Evolutionary conservation across 306 rosid genomes (phyloP), one percentile per base, ranked within the genome.

Genomic region (Mucuna pruriens): DNA sequence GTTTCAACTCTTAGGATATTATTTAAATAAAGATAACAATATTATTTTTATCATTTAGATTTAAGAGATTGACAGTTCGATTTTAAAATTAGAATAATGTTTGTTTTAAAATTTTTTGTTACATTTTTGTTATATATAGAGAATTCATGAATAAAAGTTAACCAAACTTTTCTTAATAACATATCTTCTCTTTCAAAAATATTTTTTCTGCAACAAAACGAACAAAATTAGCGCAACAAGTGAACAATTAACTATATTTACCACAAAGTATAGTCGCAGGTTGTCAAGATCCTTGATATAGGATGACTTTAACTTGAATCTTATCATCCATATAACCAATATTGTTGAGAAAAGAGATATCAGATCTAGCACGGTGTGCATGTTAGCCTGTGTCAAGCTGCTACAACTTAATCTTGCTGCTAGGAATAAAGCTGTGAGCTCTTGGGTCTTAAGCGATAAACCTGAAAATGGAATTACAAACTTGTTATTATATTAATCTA

Each of bases 201-300:
- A n/a, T n/a, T n/a, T n/a, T n/a, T n/a, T n/a, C n/a, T n/a, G n/a
- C n/a, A n/a, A n/a, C n/a, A n/a, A n/a, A n/a, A n/a, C n/a, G n/a
- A n/a, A n/a, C n/a, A n/a, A 58, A 58, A 29, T 57, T 29, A 60
- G 26, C 36, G 1, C 6, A 25, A 12, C 10, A 58, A 12, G 65
- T 12, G 39, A 11, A 29, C 1, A 58, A 5, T 22, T 38, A 54
- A 36, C 1, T 6, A 15, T 73, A 58, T 26, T 81, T 90, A 95
- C 98, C 98, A 92, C 70, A 84, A 79, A 85, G 20, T 52, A 68
- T 54, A 88, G 58, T 75, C n/a, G 75, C 38, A 90, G n/a, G 62
- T 74, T 91, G 90, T 95, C 98, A 1, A 91, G 81, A 23, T 92
- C 90, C 77, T 91, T 92, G 79, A 71, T 63, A 58, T 95, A 92